phyloP scores from a whole-genome alignment of 495 filamentous ascomycete species.

The Pyronema omphalodes region DNA sequence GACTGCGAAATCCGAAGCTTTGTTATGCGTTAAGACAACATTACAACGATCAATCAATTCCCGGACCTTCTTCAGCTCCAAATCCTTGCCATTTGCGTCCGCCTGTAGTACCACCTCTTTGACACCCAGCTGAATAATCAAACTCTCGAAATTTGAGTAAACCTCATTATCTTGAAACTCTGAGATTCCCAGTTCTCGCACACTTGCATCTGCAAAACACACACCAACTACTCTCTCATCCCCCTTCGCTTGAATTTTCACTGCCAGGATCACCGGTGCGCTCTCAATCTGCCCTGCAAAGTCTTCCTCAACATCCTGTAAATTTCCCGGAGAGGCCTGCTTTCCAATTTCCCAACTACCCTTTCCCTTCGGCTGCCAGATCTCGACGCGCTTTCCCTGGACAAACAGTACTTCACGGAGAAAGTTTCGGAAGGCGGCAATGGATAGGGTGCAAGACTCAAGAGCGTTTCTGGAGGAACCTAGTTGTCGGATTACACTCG shows the following conservation, averaged over 20 bases:
- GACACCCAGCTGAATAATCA: slow-evolving; percentile 89
- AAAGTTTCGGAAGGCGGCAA: slow-evolving; percentile 89
- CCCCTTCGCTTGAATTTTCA: slow-evolving; percentile 78
- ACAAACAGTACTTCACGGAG: slow-evolving; percentile 84
- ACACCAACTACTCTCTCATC: slow-evolving; percentile 77
- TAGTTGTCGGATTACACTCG: slow-evolving; percentile 77
- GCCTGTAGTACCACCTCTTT: slow-evolving; percentile 75
- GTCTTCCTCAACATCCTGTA: slow-evolving; percentile 95
- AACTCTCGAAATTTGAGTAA: slow-evolving; percentile 87
- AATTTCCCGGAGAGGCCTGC: slow-evolving; percentile 83
- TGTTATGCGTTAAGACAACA: slow-evolving; percentile 65
- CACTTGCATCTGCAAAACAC: slow-evolving; percentile 95
- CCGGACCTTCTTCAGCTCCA: slow-evolving; percentile 70
- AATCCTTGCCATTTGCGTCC: slow-evolving; percentile 67
- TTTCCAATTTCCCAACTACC: slow-evolving; percentile 84
- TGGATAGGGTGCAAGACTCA: slow-evolving; percentile 80
- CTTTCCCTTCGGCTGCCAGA: slow-evolving; percentile 56
- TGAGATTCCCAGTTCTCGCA: slow-evolving; percentile 86
- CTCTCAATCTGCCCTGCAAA: slow-evolving; percentile 73
- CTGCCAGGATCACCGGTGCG: slow-evolving; percentile 81
- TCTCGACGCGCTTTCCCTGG: slow-evolving; percentile 76
- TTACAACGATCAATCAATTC: slow-evolving; percentile 83
- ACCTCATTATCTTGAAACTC: slow-evolving; percentile 97
- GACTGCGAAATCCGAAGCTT: slow-evolving; percentile 59
- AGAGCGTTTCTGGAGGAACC: slow-evolving; percentile 65